Evolutionary conservation across 2,329 filamentous ascomycete species (phyloP).

Genomic region (Tolypocladium tropicale): DNA sequence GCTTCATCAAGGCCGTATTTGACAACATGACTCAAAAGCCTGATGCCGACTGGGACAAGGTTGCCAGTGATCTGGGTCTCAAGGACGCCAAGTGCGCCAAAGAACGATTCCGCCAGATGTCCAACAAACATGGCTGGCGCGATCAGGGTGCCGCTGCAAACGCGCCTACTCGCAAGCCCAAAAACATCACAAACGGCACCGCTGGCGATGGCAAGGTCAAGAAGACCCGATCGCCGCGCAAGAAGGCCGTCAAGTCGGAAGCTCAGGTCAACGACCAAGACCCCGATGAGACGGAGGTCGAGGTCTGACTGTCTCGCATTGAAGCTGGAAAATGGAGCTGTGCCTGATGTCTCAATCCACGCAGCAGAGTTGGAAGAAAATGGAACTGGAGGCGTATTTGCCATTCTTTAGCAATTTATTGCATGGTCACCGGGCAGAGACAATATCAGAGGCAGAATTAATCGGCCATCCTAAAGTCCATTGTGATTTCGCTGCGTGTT

Average conservation of each 20-base stretch:
- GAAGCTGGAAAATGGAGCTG: background rate
- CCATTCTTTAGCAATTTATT: background rate
- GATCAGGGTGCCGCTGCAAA: constrained; percentile 6
- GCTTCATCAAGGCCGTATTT: constrained; percentile 30
- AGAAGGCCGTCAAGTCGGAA: constrained; percentile 15
- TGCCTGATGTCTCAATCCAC: background rate
- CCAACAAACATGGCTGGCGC: constrained; percentile 28
- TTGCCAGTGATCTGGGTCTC: constrained; percentile 24
- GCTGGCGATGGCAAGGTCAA: constrained; percentile 15
- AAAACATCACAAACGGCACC: constrained; percentile 5
- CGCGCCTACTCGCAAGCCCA: constrained; percentile 18
- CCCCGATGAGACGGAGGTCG: constrained; percentile 5
- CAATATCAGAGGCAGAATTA: too few species aligned
- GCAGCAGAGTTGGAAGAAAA: too few species aligned
- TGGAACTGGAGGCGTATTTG: background rate
- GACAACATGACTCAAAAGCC: constrained; percentile 29
- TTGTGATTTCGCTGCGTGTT: background rate
- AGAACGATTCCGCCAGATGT: constrained; percentile 30
- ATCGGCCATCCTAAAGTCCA: too few species aligned
- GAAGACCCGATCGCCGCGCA: constrained; percentile 21
- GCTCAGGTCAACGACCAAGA: constrained; percentile 6
- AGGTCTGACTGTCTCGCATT: background rate
- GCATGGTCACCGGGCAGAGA: too few species aligned
- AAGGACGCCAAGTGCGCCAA: constrained; percentile 31
- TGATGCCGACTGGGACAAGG: constrained; percentile 28